These are phyloP conservation scores for Hypoxylon cercidicola DNA, from an alignment of 495 filamentous ascomycete genomes.

Conservation along the genomic window DNA sequence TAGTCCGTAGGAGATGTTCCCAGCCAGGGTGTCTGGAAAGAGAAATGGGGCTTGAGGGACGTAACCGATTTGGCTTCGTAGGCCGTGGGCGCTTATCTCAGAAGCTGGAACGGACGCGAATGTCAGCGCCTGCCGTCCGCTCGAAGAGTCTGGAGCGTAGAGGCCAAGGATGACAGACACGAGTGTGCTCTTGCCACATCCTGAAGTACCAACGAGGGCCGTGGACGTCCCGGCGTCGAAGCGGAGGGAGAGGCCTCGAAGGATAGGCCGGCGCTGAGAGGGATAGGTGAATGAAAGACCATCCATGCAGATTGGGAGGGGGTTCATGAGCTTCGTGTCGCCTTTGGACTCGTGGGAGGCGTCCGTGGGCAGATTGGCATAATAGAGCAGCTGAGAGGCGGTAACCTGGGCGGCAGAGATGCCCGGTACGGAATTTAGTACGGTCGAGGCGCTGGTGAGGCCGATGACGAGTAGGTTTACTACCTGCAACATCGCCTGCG, in stretches of 20 bases:
- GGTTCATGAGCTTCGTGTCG: constrained; percentile 52
- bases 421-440: constrained; percentile 81
- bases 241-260: constrained; percentile 69
- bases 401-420: constrained; percentile 77
- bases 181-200: constrained; percentile 90
- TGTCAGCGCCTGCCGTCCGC: constrained; percentile 55
- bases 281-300: constrained; percentile 77
- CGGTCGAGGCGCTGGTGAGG: constrained; percentile 73
- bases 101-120: constrained; percentile 66
- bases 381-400: constrained; percentile 77
- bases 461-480: constrained; percentile 87
- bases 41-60: constrained; percentile 83
- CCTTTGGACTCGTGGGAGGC: constrained; percentile 72
- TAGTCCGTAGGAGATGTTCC: constrained; percentile 86
- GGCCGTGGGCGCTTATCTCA: constrained; percentile 65
- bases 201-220: constrained; percentile 84
- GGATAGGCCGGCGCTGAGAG: constrained; percentile 59
- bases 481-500: constrained; percentile 73
- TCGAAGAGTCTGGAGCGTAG: constrained; percentile 43
- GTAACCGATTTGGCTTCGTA: constrained; percentile 76
- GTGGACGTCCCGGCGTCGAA: constrained; percentile 70
- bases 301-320: constrained; percentile 70
- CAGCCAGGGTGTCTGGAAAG: constrained; percentile 75
- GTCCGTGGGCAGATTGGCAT: constrained; percentile 63
- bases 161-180: constrained; percentile 72